phyloP scores from a whole-genome alignment of 2,329 filamentous ascomycete species.

The Pochonia chlamydosporia region DNA sequence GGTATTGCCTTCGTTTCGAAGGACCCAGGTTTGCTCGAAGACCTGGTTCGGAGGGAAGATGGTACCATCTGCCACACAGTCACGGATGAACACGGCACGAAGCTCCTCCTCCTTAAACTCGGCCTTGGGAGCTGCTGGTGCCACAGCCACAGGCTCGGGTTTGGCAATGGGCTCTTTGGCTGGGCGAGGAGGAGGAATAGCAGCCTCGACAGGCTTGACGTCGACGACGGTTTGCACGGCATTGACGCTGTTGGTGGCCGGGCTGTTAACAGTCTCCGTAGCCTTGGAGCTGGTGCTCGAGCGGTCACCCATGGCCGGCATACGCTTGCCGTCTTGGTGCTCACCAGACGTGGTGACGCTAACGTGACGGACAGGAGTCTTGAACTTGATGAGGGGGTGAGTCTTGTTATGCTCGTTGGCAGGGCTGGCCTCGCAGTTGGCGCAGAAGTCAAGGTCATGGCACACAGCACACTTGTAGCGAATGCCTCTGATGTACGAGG shows the following conservation, averaged over 20 bases:
- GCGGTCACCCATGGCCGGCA: conserved; percentile 68
- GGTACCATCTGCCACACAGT: conserved; percentile 75
- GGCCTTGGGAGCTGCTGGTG: conserved; percentile 7
- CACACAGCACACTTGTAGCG: conserved; percentile 98
- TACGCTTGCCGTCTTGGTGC: conserved; percentile 58
- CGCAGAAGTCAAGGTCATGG: conserved; percentile 91
- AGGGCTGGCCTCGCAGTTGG: conserved; percentile 84
- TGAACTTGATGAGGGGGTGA: conserved; percentile 97
- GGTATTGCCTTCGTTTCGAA: conserved; percentile 74
- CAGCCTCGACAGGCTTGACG: conserved; percentile 56
- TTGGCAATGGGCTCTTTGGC: conserved; percentile 9
- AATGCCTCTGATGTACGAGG: conserved; percentile 73
- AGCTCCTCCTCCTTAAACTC: conserved; percentile 25
- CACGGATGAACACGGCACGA: conserved; percentile 63
- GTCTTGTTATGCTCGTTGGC: conserved; percentile 83
- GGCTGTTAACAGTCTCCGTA: conserved; percentile 37
- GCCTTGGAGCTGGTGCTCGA: conserved; percentile 37
- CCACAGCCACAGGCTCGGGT: conserved; percentile 9
- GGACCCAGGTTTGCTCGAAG: conserved; percentile 87
- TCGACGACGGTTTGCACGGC: conserved; percentile 67
- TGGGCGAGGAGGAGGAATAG: neutral
- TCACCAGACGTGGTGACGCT: conserved; percentile 81
- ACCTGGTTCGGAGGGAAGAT: conserved; percentile 62
- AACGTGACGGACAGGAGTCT: conserved; percentile 82
- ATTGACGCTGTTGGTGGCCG: conserved; percentile 41